phyloP scores from a whole-genome alignment of 2,329 filamentous ascomycete species.

The Berkeleyomyces rouxiae region DNA sequence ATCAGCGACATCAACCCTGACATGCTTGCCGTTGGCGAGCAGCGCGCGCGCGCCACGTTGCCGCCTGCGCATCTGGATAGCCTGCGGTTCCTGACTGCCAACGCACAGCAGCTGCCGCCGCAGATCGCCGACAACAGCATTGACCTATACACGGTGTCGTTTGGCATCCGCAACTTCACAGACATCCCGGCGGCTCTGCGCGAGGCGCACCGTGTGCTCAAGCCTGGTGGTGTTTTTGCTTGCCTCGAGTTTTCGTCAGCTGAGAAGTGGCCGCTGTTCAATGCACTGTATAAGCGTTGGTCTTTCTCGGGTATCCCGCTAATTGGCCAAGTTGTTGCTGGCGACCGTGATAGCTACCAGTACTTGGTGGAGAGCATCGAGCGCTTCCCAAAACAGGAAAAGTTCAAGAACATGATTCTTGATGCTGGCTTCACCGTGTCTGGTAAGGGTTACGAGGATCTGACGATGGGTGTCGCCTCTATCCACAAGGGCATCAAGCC shows the following conservation, averaged over 20 bases:
- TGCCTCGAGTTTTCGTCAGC: conserved; percentile 87
- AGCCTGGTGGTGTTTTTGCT: conserved; percentile 88
- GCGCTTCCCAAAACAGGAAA: conserved; percentile 69
- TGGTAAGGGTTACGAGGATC: conserved; percentile 69
- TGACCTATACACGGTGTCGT: conserved; percentile 93
- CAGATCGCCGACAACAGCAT: conserved; percentile 52
- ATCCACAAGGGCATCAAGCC: conserved; percentile 96
- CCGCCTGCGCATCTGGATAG: conserved; percentile 35
- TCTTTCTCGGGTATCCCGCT: conserved; percentile 87
- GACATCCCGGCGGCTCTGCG: conserved; percentile 68
- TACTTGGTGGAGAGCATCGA: conserved; percentile 98
- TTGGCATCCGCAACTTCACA: conserved; percentile 94
- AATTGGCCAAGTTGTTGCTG: conserved; percentile 87
- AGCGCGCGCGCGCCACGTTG: conserved; percentile 47
- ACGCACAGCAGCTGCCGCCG: conserved; percentile 58
- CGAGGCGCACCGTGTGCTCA: conserved; percentile 76
- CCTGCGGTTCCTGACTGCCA: conserved; percentile 72
- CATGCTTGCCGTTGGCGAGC: conserved; percentile 79
- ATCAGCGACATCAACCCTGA: conserved; percentile 92
- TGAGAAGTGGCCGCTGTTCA: conserved; percentile 59
- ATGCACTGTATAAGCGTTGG: conserved; percentile 86
- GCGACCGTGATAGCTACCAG: conserved; percentile 90
- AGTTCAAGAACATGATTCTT: conserved; percentile 69
- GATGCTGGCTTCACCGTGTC: conserved; percentile 75
- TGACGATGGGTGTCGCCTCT: conserved; percentile 83